Evolutionary conservation across 176 grass and related monocot genomes (phyloP).

Genomic region (Pontederia paniculata): DNA sequence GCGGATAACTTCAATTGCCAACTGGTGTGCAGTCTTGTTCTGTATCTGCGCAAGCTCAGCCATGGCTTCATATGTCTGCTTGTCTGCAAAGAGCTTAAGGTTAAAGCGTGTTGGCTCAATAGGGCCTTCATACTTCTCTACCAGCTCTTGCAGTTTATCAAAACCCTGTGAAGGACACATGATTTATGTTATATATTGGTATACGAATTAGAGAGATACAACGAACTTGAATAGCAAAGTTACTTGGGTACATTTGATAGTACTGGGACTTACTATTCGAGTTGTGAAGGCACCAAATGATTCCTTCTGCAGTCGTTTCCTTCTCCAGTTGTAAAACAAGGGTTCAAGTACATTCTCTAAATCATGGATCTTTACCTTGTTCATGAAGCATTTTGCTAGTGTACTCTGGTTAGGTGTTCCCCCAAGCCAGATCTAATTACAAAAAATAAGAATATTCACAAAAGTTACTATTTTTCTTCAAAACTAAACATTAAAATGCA

Average conservation of each 20-base stretch:
- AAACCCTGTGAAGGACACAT: constrained; percentile 39
- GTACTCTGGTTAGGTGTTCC: constrained; percentile 76
- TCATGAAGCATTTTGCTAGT: constrained; percentile 68
- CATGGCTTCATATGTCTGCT: constrained; percentile 7
- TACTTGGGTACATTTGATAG: neutral
- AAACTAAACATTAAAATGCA: neutral
- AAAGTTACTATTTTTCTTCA: neutral
- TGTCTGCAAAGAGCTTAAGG: constrained; percentile 1
- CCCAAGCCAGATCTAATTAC: constrained; percentile 88
- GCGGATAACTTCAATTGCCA: constrained; percentile 5
- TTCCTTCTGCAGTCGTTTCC: constrained; percentile 44
- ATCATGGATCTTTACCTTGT: constrained; percentile 88
- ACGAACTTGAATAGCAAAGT: no score
- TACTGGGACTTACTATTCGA: constrained; percentile 36
- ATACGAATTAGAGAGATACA: no score
- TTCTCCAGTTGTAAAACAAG: constrained; percentile 71
- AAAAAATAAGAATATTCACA: constrained; percentile 20
- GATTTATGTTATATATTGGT: neutral
- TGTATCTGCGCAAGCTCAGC: neutral
- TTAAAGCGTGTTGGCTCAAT: constrained; percentile 1
- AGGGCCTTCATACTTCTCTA: constrained; percentile 37
- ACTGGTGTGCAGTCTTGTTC: constrained; percentile 6
- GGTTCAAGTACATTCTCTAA: constrained; percentile 91
- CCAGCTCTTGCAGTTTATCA: constrained; percentile 59
- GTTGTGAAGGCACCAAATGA: constrained; percentile 81